These are phyloP conservation scores for Tricharina praecox DNA, from an alignment of 495 filamentous ascomycete species.

Conservation along the genomic window DNA sequence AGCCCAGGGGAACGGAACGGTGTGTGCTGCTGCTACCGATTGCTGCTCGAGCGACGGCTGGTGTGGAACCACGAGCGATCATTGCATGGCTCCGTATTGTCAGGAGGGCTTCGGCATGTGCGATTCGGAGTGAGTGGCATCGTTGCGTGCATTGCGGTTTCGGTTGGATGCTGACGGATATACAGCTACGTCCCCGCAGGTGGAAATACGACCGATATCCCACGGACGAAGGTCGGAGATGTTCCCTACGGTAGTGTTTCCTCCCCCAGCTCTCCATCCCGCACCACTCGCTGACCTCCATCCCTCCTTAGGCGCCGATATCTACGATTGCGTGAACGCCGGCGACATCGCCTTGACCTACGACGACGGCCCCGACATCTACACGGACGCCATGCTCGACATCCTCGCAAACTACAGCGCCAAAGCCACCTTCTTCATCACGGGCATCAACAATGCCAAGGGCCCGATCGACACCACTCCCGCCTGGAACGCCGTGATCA, in stretches of 20 bases:
- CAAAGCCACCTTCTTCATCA: conserved; percentile 59
- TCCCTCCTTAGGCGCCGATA: conserved; percentile 29
- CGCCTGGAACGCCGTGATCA: conserved; percentile 36
- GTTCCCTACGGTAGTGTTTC: conserved; percentile 1
- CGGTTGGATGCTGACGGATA: background rate
- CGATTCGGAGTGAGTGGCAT: background rate
- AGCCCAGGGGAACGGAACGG: background rate
- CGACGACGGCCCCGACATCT: conserved; percentile 50
- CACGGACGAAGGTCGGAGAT: background rate
- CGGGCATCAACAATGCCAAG: conserved; percentile 47
- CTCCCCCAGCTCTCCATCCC: background rate
- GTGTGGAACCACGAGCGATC: background rate
- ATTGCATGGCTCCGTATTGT: background rate
- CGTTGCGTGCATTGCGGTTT: background rate
- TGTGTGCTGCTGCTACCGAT: background rate
- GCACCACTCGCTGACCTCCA: background rate
- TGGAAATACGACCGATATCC: background rate
- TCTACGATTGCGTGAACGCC: conserved; percentile 42
- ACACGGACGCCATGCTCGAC: conserved; percentile 49
- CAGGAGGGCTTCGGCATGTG: background rate
- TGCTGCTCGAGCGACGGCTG: background rate
- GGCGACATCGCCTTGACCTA: conserved; percentile 50
- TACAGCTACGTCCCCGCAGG: background rate
- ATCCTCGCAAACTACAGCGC: conserved; percentile 44
- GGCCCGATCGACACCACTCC: conserved; percentile 34